Base-by-base conservation (phyloP, 1,284 basidiomycete genomes). In the Moesziomyces sp. region DNA sequence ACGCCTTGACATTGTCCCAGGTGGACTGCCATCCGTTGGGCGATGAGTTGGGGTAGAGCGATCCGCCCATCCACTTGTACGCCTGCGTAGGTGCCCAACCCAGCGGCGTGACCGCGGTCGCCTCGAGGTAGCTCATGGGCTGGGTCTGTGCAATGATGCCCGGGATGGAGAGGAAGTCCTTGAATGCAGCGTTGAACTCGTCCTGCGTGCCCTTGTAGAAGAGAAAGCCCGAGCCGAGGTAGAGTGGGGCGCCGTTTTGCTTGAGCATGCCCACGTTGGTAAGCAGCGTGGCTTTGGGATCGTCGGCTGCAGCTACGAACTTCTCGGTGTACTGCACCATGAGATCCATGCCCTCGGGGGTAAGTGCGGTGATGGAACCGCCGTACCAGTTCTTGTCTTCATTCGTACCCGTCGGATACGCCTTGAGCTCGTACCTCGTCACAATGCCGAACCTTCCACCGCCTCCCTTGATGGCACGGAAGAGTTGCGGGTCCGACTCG, bases 401-500 rank as follows among this genome's bases (percentile, higher is more conserved):
- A 7, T 53, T 35, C 3, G 23, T 47, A 6, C 72, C 73, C 4
- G 61, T 65, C 10, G 52, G 52, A 50, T 54, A 61, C 0, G 62
- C 63, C 18, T 23, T 44, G 1, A 71, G 51, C 16, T 52, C 38
- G 61, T 78, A 78, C 0, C 21, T 28, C 1, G 74, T 74, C n/a
- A 78, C 77, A 13, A 78, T 44, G n/a, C 76, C 76, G 46, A 70
- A 71, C 13, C 63, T 23, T 23, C 69, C 73, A 5, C 76, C 76
- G 1, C 74, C 72, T 11, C 76, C 76, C 34, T 77, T 77, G 48
- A 78, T 63, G 2, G 68, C 66, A 7, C 60, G 47, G 3, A 78
- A 45, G n/a, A 77, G 54, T 7, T 40, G 11, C 2, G 58, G 45
- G 21, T 76, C 56, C 7, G 53, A 28, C 2, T 46, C 8, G 0